Evolutionary conservation across 805 yeast species (phyloP).

Genomic region (Metschnikowia lunata): DNA sequence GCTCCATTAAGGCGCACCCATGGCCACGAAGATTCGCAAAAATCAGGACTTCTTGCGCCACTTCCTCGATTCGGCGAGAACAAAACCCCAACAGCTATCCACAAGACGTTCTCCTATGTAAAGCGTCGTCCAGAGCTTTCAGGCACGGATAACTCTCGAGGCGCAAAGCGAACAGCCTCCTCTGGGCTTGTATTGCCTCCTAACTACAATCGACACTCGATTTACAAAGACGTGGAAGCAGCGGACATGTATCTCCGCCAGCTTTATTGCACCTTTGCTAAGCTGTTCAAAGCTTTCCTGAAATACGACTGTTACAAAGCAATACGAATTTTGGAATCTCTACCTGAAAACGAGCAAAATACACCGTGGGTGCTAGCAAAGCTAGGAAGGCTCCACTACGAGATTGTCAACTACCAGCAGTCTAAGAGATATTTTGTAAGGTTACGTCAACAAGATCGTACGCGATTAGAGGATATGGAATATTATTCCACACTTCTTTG

Average conservation of each 20-base stretch:
- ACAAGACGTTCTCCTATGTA: slow-evolving; percentile 10
- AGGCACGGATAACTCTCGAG: slow-evolving; percentile 7
- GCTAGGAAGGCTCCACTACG: slow-evolving; percentile 79
- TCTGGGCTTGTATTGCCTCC: slow-evolving; percentile 4
- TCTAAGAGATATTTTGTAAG: slow-evolving; percentile 59
- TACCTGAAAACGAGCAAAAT: slow-evolving; percentile 59
- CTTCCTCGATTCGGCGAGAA: slow-evolving; percentile 9
- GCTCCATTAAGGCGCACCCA: slow-evolving; percentile 32
- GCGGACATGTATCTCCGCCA: slow-evolving; percentile 41
- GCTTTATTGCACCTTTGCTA: slow-evolving; percentile 53
- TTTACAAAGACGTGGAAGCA: slow-evolving; percentile 9
- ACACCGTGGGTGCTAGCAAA: slow-evolving; percentile 86
- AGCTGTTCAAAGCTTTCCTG: slow-evolving; percentile 55
- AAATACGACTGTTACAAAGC: slow-evolving; percentile 79
- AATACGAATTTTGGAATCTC: slow-evolving; percentile 56
- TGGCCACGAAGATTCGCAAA: slow-evolving; percentile 8
- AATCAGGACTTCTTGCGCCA: slow-evolving; percentile 7
- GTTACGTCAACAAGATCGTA: slow-evolving; percentile 67
- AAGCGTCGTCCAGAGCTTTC: slow-evolving; percentile 12
- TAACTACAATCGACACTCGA: slow-evolving; percentile 1
- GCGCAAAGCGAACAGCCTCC: slow-evolving; percentile 14
- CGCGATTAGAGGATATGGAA: slow-evolving; percentile 85
- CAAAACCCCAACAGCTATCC: slow-evolving; percentile 13
- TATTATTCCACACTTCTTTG: slow-evolving; percentile 84
- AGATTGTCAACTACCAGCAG: slow-evolving; percentile 78